Conservation (phyloP, 2,329 filamentous ascomycete genomes). For the Drechslera avenae region DNA sequence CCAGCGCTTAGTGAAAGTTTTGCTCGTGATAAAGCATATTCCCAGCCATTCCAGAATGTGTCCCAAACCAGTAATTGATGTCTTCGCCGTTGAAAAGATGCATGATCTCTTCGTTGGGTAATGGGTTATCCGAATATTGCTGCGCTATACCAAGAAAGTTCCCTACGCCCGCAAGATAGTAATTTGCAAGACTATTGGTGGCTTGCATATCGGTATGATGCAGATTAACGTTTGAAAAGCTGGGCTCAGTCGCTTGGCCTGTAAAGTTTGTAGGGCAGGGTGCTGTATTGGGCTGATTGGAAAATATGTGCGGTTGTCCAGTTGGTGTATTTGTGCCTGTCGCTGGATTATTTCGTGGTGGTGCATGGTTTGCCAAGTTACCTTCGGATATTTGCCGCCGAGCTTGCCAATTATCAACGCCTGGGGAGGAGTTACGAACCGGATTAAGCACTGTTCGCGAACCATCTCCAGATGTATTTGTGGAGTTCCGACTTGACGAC, state of each 20-base stretch:
- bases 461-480: constrained; percentile 1
- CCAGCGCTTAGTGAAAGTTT: neutral
- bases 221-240: neutral
- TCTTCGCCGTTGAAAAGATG: constrained; percentile 31
- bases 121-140: constrained; percentile 30
- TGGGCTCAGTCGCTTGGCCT: neutral
- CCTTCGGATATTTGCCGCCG: neutral
- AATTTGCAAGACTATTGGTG: constrained; percentile 5
- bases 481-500: constrained; percentile 13
- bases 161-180: constrained; percentile 19
- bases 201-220: constrained; percentile 1
- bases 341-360: neutral
- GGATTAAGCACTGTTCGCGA: neutral
- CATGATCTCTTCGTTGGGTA: constrained; percentile 30
- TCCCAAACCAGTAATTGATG: constrained; percentile 22
- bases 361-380: neutral
- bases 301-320: neutral
- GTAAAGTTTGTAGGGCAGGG: neutral
- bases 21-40: constrained; percentile 4
- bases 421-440: neutral
- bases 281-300: neutral
- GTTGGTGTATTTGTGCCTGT: neutral
- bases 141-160: constrained; percentile 33
- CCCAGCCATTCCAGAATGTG: constrained; percentile 9
- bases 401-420: neutral